Conservation (phyloP, 192 early-diverging fungal species). For the Podila clonocystis region DNA sequence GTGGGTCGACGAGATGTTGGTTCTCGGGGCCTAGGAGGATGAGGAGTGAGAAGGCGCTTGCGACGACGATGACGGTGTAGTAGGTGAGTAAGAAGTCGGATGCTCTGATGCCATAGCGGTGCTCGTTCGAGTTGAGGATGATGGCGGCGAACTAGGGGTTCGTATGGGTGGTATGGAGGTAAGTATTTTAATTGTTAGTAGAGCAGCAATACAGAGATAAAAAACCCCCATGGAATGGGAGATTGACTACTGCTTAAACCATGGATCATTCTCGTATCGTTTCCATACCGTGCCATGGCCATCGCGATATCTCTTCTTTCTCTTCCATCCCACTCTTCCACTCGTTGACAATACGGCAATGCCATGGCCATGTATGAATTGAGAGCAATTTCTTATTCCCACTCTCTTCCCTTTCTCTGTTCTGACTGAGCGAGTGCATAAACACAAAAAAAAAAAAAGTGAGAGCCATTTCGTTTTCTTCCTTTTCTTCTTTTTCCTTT, state of each 20-base stretch:
- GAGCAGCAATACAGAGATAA: no score
- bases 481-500: no score
- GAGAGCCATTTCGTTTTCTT: background rate
- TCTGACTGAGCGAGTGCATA: background rate
- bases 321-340: background rate
- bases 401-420: background rate
- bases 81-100: slow-evolving; percentile 27
- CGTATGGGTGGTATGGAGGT: background rate
- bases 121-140: slow-evolving; percentile 28
- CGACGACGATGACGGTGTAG: slow-evolving; percentile 21
- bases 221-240: no score
- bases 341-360: background rate
- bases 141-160: slow-evolving; percentile 10
- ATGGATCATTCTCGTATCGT: no score
- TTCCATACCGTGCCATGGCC: background rate
- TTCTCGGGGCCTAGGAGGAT: slow-evolving; percentile 8
- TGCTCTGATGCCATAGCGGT: slow-evolving; percentile 24
- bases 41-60: slow-evolving; percentile 26
- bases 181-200: background rate
- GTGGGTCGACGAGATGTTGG: slow-evolving; percentile 13
- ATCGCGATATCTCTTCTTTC: background rate
- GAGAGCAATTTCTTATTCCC: background rate
- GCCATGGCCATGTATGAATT: background rate
- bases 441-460: background rate
- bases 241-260: no score